phyloP scores from a whole-genome alignment of 139 green algal species.

The Raphidocelis subcapitata region DNA sequence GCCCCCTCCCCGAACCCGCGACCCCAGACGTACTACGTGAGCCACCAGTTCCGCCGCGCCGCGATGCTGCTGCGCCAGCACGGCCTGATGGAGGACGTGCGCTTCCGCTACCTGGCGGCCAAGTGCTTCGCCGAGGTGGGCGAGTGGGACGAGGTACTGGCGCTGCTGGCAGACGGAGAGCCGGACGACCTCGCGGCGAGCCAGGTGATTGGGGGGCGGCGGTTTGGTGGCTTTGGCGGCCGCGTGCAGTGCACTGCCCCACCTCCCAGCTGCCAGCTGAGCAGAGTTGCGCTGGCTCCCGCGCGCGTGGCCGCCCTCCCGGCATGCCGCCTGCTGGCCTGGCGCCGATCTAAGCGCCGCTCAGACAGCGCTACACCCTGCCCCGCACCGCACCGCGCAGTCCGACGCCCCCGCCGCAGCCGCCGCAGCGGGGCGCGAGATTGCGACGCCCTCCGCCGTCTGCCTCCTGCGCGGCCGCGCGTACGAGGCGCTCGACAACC shows the following conservation, averaged over 20 bases:
- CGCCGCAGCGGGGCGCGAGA: slow-evolving; percentile 10
- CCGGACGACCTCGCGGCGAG: slow-evolving; percentile 13
- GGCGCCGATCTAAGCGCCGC: too few species aligned
- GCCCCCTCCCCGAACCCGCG: background rate
- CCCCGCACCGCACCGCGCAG: too few species aligned
- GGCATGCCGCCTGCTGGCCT: too few species aligned
- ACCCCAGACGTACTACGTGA: slow-evolving; percentile 73
- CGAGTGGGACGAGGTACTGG: slow-evolving; percentile 92
- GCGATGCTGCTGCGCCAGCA: slow-evolving; percentile 59
- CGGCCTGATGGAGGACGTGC: slow-evolving; percentile 17
- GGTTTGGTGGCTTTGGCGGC: too few species aligned
- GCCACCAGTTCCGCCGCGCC: slow-evolving; percentile 72
- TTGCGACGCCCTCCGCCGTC: slow-evolving; percentile 51
- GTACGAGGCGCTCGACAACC: slow-evolving; percentile 87
- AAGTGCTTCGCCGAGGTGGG: slow-evolving; percentile 72
- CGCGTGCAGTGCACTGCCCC: background rate
- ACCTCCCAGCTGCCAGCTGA: background rate
- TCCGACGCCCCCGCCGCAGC: background rate
- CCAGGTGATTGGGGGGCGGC: background rate
- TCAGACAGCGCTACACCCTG: too few species aligned
- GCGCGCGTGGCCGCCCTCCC: too few species aligned
- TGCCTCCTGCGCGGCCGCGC: slow-evolving; percentile 77
- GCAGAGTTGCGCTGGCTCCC: background rate
- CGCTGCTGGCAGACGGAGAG: slow-evolving; percentile 69
- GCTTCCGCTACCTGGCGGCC: slow-evolving; percentile 64